Base-by-base conservation (phyloP, 352 stramenopile species). In the Phytophthora cactorum region DNA sequence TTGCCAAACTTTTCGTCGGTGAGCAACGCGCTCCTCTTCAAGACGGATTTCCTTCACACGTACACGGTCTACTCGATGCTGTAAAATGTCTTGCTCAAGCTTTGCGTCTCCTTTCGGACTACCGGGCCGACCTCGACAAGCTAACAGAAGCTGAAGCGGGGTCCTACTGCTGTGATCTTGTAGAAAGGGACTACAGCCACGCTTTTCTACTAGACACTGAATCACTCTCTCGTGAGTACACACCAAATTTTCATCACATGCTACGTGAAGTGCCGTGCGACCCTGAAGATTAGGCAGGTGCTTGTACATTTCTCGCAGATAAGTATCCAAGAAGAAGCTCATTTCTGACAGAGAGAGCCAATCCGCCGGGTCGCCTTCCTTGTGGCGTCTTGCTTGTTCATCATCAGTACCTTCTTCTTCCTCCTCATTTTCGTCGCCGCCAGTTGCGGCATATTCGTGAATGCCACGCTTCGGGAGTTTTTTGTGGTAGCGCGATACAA, bases 201-300 rank as follows among this genome's bases (percentile, higher is more conserved):
- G 71, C 4, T 65, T 76, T 34, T 90, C 82, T 11, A 63, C 65
- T 45, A 92, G 60, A 22, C 68, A 72, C 3, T 87, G 77, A 50
- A 93, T 88, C 38, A 81, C 66, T 1, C 84, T 65, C 65, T 94
- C 86, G 39, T 94, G 86, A 3, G 82, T 94, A 41, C 86, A 94
- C 60, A 92, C 84, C 38, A 94, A 66, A 63, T 92, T 94, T 57
- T 91, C 82, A n/a, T 94, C 82, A 43, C 86, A 92, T 4, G 86
- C 82, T 2, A 94, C 64, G 61, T 94, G 86, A 5, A 94, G 64
- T 14, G 86, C 74, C 3, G 82, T 91, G 3, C 75, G 74, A 14
- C 86, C 86, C 27, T 92, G 84, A 5, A 81, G 75, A 66, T 92
- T 94, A 5, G 63, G 44, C 29, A 84, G 52, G 52, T 92, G 79